These are phyloP conservation scores for Sisymbrium irio DNA, from an alignment of 345 rosid species.

Conservation along the genomic window DNA sequence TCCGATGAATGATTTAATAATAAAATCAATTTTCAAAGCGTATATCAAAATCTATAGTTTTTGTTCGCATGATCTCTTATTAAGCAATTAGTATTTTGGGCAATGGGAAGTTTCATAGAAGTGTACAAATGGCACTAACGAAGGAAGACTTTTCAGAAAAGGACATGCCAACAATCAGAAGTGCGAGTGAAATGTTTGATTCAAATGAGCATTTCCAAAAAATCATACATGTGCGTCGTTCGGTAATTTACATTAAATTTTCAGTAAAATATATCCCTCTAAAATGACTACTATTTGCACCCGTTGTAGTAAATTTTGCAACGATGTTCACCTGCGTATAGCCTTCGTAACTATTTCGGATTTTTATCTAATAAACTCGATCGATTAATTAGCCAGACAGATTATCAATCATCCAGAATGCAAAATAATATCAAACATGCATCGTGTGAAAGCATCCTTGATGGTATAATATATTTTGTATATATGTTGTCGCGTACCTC, in stretches of 20 bases:
- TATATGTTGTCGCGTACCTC: not conserved
- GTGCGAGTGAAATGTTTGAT: not conserved
- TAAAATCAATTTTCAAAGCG: not conserved
- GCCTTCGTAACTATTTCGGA: not conserved
- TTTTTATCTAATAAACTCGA: not conserved
- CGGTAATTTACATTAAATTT: not conserved
- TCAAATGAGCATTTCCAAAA: not conserved
- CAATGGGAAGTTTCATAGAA: slow-evolving; percentile 1
- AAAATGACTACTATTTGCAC: too few species aligned
- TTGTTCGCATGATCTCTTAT: not conserved
- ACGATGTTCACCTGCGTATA: not conserved
- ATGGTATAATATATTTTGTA: not conserved
- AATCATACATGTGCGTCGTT: not conserved
- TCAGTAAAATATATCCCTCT: too few species aligned
- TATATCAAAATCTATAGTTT: not conserved
- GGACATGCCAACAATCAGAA: not conserved
- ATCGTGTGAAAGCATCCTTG: not conserved
- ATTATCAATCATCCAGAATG: not conserved
- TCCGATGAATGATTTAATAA: not conserved
- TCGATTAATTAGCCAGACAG: not conserved
- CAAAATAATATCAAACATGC: not conserved
- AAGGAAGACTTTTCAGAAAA: not conserved
- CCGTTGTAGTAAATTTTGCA: too few species aligned
- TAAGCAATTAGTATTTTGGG: not conserved
- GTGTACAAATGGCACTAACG: not conserved